A percentile compares a stretch with the other conserved stretches of the same genome.
phyloP scores from a whole-genome alignment of 495 filamentous ascomycete species.

The Aspergillus conjunctus region DNA sequence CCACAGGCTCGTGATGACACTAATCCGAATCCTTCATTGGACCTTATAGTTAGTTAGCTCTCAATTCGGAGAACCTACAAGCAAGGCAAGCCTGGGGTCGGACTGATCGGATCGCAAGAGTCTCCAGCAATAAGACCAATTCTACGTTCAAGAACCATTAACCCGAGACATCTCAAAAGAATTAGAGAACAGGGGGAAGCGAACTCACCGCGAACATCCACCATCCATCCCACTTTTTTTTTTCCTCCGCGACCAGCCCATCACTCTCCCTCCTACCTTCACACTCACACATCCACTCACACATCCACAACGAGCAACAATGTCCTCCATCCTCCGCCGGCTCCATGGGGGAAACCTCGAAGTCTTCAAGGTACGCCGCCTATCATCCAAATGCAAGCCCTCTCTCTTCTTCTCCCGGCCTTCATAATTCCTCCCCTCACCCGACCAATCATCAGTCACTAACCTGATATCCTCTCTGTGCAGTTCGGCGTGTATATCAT shows the following conservation, averaged over 20 bases:
- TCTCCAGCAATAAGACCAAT: too few species aligned
- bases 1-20: conserved; percentile 23
- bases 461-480: conserved; percentile 1
- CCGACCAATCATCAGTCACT: background rate
- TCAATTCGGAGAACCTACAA: conserved; percentile 5
- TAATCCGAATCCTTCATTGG: conserved; percentile 8
- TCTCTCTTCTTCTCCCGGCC: background rate
- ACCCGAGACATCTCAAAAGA: too few species aligned
- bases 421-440: background rate
- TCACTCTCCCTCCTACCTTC: background rate
- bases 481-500: conserved; percentile 98
- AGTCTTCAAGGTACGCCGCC: conserved; percentile 78
- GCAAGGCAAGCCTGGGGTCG: too few species aligned
- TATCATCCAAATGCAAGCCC: background rate
- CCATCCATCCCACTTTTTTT: background rate
- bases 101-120: background rate
- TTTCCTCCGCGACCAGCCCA: background rate
- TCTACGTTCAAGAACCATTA: too few species aligned
- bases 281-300: conserved; percentile 11
- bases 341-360: conserved; percentile 85
- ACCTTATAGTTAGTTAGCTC: conserved; percentile 23
- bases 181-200: too few species aligned
- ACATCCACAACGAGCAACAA: conserved; percentile 25
- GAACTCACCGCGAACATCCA: background rate
- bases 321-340: conserved; percentile 45